Evolutionary conservation across 2,329 filamentous ascomycete genomes (phyloP).

Genomic region (Colletotrichum nymphaeae): DNA sequence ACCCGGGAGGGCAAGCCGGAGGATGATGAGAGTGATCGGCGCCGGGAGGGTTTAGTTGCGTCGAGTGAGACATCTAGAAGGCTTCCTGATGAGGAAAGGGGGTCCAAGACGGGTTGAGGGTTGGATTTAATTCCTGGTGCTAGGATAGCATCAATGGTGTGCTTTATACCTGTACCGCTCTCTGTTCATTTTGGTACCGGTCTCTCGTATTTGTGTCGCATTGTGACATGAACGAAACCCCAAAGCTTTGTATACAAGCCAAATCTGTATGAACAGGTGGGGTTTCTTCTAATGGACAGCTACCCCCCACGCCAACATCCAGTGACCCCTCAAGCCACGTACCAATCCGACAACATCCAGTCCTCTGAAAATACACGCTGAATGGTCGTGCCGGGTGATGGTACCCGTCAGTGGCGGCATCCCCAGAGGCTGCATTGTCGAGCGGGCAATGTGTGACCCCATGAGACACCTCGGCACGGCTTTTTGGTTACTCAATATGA

Average conservation of each 20-base stretch:
- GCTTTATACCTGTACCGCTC: neutral
- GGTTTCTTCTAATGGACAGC: neutral
- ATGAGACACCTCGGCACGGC: neutral
- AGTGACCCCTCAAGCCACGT: neutral
- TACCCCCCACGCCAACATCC: neutral
- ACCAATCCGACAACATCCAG: neutral
- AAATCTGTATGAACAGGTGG: neutral
- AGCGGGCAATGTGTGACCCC: neutral
- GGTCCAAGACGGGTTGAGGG: slow-evolving; percentile 11
- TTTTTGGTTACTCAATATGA: neutral
- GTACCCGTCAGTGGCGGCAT: neutral
- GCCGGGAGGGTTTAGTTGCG: slow-evolving; percentile 20
- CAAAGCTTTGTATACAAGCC: neutral
- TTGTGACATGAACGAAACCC: neutral
- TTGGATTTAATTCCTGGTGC: neutral
- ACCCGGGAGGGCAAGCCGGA: slow-evolving; percentile 66
- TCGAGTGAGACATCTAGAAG: neutral
- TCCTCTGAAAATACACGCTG: neutral
- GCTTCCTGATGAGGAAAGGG: slow-evolving; percentile 44
- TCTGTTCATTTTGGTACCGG: neutral
- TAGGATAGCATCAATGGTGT: neutral
- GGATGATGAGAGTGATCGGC: slow-evolving; percentile 47
- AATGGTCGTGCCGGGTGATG: neutral
- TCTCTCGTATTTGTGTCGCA: neutral
- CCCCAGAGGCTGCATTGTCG: neutral